Base-by-base conservation (phyloP, 2,329 filamentous ascomycete species). In the Alternaria panax region DNA sequence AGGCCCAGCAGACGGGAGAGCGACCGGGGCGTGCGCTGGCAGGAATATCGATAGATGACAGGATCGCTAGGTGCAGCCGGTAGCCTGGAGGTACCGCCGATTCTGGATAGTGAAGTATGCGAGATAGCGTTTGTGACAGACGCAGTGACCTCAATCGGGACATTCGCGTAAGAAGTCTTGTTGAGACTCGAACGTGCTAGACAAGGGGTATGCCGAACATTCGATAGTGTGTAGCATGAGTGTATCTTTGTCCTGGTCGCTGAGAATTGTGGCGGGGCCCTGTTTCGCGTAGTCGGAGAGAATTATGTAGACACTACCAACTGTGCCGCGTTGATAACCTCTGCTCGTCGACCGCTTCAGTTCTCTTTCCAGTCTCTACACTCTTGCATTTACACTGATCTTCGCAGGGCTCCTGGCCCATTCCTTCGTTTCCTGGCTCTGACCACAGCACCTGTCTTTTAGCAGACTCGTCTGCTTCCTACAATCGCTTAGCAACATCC, bases 151-250 rank as follows among this genome's bases (percentile, higher is more conserved):
- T 59, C 47, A 42, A 55, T 59, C 36, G 47, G 51, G 27, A 50
- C 30, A 27, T 40, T 50, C 43, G 50, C 46, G 46, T 51, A 55
- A n/a, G 12, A 24, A 38, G 14, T 59, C 56, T 59, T 59, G 56
- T 56, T 59, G 59, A 52, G 51, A 51, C 38, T 58, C 54, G 43
- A 48, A 45, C 48, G 34, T 60, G 58, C 54, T 53, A 58, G 50
- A 58, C 58, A 51, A 60, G 58, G 54, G 58, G 38, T 38, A 47
- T 51, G 51, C 55, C 51, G 42, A 55, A 36, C 22, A 48, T 55
- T 62, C 59, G 47, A 62, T 62, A 59, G 52, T 55, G 51, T 50
- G 59, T 51, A 56, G 46, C 59, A 55, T 53, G 42, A 52, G 56
- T 62, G 51, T 59, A 59, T 62, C 42, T 56, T 47, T 40, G 46